Evolutionary conservation across 2,329 filamentous ascomycete species (phyloP), one percentile per base, ranked within the genome.

Genomic region (Polychaeton citri): DNA sequence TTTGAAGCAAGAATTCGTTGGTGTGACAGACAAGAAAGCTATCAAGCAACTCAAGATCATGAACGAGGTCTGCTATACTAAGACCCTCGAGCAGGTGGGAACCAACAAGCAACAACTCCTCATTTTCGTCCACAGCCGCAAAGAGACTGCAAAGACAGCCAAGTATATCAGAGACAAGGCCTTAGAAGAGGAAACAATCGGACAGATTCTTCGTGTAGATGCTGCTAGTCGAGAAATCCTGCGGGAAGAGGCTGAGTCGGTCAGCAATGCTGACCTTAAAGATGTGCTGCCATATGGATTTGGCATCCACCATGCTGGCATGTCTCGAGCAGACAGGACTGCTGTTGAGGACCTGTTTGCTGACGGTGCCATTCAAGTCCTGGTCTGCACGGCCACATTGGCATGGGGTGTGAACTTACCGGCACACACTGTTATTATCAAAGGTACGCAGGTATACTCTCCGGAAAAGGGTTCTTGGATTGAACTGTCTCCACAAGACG

Each of bases 21-120:
- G 90, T 36, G 82, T 98, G 30, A 95, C 88, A 0, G 90, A 98
- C 48, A 92, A 90, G 64, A 96, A 96, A 59, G 83, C 90, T 5
- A 98, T 98, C 63, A 98, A 96, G 63, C 90, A 98, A 59, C 68
- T 98, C 37, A 95, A 96, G 69, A 92, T 83, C 1, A 98, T 98
- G 90, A 98, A 98, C 54, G 90, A 98, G 50, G 87, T 98, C 37
- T 95, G 86, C 39, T 98, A 98, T 60, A 92, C 79, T 45, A 98
- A 98, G 60, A 87, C 95, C 19, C 74, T 98, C 37, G 90, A 98
- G 59, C 88, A 96, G 54, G 88, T 95, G 19, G 90, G 90, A 5
- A 79, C 81, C 40, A 81, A 92, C 52, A 77, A 83, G 44, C 94
- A 98, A 51, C 90, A 98, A 59, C 95, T 98, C 87, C 75, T 98